Evolutionary conservation across 2,329 filamentous ascomycete species (phyloP).

Genomic region (Botrytis pseudocinerea): DNA sequence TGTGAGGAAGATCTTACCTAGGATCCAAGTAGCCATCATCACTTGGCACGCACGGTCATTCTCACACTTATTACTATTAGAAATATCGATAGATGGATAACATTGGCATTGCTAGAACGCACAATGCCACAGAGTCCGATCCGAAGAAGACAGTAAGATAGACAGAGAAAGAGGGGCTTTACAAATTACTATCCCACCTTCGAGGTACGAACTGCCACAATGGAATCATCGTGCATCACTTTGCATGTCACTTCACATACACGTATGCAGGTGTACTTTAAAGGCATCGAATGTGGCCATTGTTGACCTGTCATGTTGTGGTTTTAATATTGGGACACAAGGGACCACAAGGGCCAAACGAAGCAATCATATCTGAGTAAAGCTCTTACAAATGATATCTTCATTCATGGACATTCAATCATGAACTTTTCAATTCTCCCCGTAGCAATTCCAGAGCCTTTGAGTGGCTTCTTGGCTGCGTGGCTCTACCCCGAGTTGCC

Average conservation of each 20-base stretch:
- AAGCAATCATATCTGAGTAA: background rate
- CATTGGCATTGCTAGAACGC: background rate
- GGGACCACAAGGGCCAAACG: background rate
- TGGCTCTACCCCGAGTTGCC: slow-evolving; percentile 10
- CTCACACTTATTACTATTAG: background rate
- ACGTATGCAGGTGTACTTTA: background rate
- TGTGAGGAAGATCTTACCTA: background rate
- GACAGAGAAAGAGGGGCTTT: background rate
- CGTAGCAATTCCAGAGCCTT: background rate
- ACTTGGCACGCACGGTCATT: background rate
- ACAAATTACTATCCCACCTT: background rate
- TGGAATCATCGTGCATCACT: background rate
- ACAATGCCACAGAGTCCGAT: background rate
- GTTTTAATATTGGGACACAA: background rate
- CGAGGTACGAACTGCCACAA: background rate
- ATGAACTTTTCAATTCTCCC: background rate
- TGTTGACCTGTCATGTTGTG: background rate
- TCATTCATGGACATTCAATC: background rate
- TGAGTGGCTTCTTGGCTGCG: background rate
- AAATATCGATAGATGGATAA: background rate
- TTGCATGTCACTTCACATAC: background rate
- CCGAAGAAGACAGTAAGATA: background rate
- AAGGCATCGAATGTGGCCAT: background rate
- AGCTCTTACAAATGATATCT: background rate
- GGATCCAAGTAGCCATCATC: background rate